phyloP scores from a whole-genome alignment of 2,329 filamentous ascomycete species.

The Rhynchosporium graminicola region DNA sequence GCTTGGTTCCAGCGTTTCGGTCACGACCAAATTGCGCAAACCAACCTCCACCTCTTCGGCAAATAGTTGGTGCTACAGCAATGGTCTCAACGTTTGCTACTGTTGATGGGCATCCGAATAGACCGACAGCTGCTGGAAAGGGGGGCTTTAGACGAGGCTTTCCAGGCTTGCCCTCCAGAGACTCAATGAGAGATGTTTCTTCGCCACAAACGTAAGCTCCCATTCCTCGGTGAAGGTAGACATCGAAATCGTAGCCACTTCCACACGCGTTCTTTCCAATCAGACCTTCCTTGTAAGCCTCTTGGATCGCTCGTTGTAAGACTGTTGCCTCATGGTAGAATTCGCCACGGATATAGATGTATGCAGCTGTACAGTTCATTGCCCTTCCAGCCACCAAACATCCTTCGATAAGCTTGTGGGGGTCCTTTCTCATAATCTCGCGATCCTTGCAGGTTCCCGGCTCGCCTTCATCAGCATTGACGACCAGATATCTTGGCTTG shows the following conservation, averaged over 20 bases:
- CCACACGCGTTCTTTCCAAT: slow-evolving; percentile 99
- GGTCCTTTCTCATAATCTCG: slow-evolving; percentile 99
- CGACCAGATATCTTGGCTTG: slow-evolving; percentile 93
- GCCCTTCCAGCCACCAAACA: slow-evolving; percentile 93
- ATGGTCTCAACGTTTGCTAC: slow-evolving; percentile 98
- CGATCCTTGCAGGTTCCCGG: slow-evolving; percentile 99
- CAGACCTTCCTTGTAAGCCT: slow-evolving; percentile 90
- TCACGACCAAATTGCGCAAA: slow-evolving; percentile 93
- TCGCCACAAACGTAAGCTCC: slow-evolving; percentile 98
- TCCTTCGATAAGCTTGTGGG: slow-evolving; percentile 97
- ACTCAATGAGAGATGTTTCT: slow-evolving; percentile 97
- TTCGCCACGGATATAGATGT: slow-evolving; percentile 99
- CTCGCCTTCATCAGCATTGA: slow-evolving; percentile 98
- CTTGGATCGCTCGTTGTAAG: slow-evolving; percentile 92
- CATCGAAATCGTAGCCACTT: slow-evolving; percentile 96
- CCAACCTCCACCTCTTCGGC: slow-evolving; percentile 88
- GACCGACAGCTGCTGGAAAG: slow-evolving; percentile 94
- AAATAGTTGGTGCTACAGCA: slow-evolving; percentile 93
- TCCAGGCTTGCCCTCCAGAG: slow-evolving; percentile 95
- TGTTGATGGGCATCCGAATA: slow-evolving; percentile 97
- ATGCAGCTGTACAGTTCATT: slow-evolving; percentile 98
- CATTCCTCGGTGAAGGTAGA: slow-evolving; percentile 94
- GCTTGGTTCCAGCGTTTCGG: slow-evolving; percentile 95
- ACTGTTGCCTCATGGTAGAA: slow-evolving; percentile 96
- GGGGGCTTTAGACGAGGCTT: slow-evolving; percentile 98